phyloP scores from a whole-genome alignment of 805 yeast genomes.

The Myxozyma geophila region DNA sequence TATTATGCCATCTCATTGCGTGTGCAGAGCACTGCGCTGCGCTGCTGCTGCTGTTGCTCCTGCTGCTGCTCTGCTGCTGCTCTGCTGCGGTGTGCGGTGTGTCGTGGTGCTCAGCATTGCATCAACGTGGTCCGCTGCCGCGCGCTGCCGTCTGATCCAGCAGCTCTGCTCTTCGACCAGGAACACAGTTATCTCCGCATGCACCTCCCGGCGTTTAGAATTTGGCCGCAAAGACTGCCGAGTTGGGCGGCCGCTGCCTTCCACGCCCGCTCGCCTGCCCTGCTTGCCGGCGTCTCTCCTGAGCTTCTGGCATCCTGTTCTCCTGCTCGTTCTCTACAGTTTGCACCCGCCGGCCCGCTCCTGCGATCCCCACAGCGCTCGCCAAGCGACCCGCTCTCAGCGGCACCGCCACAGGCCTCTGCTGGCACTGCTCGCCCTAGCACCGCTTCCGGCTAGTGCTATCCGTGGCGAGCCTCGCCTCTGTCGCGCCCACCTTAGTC shows the following conservation, averaged over 20 bases:
- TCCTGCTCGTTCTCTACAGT: neutral
- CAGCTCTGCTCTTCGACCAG: too few species aligned
- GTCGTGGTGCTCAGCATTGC: too few species aligned
- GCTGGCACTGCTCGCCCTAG: neutral
- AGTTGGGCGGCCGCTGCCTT: neutral
- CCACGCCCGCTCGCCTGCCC: neutral
- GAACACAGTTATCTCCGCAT: neutral
- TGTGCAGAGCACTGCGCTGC: too few species aligned
- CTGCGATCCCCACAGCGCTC: too few species aligned
- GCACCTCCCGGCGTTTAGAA: neutral
- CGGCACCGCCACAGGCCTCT: slow-evolving; percentile 1
- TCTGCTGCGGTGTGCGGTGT: too few species aligned
- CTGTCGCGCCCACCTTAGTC: neutral
- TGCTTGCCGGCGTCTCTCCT: too few species aligned
- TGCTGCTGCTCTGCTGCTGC: too few species aligned
- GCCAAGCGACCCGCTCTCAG: neutral
- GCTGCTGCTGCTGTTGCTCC: too few species aligned
- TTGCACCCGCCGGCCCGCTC: too few species aligned
- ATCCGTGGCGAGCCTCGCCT: slow-evolving; percentile 3
- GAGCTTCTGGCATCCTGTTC: neutral
- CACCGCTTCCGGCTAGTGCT: slow-evolving; percentile 9
- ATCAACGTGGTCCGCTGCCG: too few species aligned
- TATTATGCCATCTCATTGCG: too few species aligned
- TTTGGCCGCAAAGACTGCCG: slow-evolving; percentile 13
- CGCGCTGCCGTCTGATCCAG: too few species aligned